These are phyloP conservation scores for Phytophthora quininea DNA, from an alignment of 352 stramenopile genomes.

Conservation along the genomic window DNA sequence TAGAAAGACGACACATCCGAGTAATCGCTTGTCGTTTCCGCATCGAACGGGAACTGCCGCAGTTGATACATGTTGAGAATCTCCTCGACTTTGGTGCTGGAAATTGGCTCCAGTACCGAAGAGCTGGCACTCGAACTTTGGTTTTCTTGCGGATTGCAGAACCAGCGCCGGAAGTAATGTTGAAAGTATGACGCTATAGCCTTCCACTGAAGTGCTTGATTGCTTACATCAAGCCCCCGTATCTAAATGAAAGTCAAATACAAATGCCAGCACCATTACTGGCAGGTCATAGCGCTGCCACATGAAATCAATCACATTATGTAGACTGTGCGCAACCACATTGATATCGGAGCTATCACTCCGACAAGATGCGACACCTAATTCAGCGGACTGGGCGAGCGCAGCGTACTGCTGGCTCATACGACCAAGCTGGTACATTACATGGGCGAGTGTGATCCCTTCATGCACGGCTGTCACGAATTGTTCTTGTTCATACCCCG, in stretches of 20 bases:
- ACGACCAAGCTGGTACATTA: conserved; percentile 81
- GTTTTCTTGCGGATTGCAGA: conserved; percentile 32
- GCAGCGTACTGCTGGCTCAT: conserved; percentile 75
- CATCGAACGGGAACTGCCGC: conserved; percentile 78
- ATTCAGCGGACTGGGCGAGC: conserved; percentile 26
- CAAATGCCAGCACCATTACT: conserved; percentile 74
- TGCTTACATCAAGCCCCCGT: conserved; percentile 53
- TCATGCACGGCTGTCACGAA: conserved; percentile 34
- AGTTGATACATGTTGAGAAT: conserved; percentile 71
- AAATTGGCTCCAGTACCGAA: conserved; percentile 22
- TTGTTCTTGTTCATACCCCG: conserved; percentile 35
- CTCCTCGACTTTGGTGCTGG: conserved; percentile 43
- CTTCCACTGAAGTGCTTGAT: conserved; percentile 54
- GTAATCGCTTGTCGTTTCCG: conserved; percentile 74
- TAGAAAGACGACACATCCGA: conserved; percentile 86
- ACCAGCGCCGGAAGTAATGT: conserved; percentile 75
- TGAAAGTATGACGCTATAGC: conserved; percentile 69
- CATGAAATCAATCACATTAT: conserved; percentile 56
- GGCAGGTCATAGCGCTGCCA: conserved; percentile 81
- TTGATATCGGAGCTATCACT: conserved; percentile 18
- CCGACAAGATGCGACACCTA: conserved; percentile 10
- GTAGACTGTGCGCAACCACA: conserved; percentile 50
- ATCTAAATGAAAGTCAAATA: conserved; percentile 85
- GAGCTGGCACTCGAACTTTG: conserved; percentile 8
- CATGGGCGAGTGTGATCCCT: conserved; percentile 68